A percentile compares a stretch with the other conserved stretches of the same genome.
These are phyloP conservation scores for Beauveria brongniartii DNA, from an alignment of 2,329 filamentous ascomycete genomes.

Conservation along the genomic window DNA sequence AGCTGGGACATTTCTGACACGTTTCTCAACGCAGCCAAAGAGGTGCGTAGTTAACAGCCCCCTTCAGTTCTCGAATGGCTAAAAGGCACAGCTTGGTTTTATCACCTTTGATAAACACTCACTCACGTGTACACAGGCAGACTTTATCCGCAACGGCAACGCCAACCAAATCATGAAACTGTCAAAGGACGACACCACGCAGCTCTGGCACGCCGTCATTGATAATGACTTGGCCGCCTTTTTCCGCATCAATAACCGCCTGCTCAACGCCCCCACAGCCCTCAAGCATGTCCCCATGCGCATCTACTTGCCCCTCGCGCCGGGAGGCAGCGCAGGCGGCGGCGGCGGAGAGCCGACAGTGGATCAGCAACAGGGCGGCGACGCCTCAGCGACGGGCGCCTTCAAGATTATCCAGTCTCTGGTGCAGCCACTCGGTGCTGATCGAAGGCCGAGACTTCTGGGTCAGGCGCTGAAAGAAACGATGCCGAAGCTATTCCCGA, in stretches of 20 bases:
- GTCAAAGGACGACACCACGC: conserved; percentile 73
- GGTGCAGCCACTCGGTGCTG: conserved; percentile 41
- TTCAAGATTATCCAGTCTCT: conserved; percentile 72
- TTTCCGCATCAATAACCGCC: conserved; percentile 63
- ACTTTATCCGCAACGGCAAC: conserved; percentile 80
- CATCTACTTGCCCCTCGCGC: conserved; percentile 69
- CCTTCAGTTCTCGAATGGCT: background rate
- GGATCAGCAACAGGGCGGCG: conserved; percentile 14
- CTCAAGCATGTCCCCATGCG: conserved; percentile 81
- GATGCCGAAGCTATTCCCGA: conserved; percentile 79
- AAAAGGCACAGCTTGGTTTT: no score
- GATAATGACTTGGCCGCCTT: conserved; percentile 69
- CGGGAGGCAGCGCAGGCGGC: conserved; percentile 34
- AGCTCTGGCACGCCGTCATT: conserved; percentile 73
- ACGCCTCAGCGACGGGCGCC: conserved; percentile 31
- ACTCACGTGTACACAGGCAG: conserved; percentile 44
- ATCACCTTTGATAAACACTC: no score
- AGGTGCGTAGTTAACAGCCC: conserved; percentile 32
- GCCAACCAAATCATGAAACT: conserved; percentile 86
- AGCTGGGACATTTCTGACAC: conserved; percentile 55
- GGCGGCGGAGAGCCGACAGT: background rate
- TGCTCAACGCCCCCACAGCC: conserved; percentile 66
- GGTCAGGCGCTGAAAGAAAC: conserved; percentile 69
- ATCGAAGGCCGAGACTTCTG: conserved; percentile 43
- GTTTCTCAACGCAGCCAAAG: conserved; percentile 57